These are phyloP conservation scores for Tuctoria greenei DNA, from an alignment of 176 grass and related monocot species.

Conservation along the genomic window DNA sequence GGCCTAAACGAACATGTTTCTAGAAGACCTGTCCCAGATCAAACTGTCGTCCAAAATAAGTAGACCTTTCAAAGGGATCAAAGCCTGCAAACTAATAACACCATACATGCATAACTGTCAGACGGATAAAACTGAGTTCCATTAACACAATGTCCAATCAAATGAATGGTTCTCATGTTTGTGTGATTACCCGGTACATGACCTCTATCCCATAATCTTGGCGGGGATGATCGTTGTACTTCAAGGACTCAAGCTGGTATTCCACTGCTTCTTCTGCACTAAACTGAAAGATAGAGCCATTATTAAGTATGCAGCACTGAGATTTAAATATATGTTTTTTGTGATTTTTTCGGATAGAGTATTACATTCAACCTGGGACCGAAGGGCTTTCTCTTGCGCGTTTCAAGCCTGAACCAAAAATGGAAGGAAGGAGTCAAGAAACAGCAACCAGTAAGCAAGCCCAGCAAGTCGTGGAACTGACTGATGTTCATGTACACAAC, in stretches of 20 bases:
- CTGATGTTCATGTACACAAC: conserved; percentile 10
- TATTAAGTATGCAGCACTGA: conserved; percentile 12
- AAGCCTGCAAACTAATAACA: conserved; percentile 85
- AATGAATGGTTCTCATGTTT: conserved; percentile 21
- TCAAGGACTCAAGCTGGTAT: conserved; percentile 82
- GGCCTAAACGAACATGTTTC: background rate
- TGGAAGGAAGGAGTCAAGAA: background rate
- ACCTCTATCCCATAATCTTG: conserved; percentile 95
- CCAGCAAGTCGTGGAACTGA: background rate
- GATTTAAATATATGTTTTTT: conserved; percentile 20
- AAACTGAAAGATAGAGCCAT: conserved; percentile 61
- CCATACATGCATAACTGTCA: conserved; percentile 31
- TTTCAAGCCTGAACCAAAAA: conserved; percentile 65
- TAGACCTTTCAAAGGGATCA: conserved; percentile 97
- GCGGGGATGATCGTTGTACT: conserved; percentile 83
- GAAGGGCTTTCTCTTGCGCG: conserved; percentile 66
- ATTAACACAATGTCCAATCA: conserved; percentile 7
- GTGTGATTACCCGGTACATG: conserved; percentile 97
- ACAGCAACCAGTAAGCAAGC: conserved; percentile 25
- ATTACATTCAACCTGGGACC: conserved; percentile 88
- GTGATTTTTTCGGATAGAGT: conserved; percentile 30
- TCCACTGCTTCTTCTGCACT: conserved; percentile 88
- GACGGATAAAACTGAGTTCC: conserved; percentile 2
- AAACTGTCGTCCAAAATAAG: conserved; percentile 87
- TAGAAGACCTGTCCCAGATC: conserved; percentile 81